Evolutionary conservation across 2,329 filamentous ascomycete genomes (phyloP), one percentile per base, ranked within the genome.

Genomic region (Tolypocladium pustulatum): DNA sequence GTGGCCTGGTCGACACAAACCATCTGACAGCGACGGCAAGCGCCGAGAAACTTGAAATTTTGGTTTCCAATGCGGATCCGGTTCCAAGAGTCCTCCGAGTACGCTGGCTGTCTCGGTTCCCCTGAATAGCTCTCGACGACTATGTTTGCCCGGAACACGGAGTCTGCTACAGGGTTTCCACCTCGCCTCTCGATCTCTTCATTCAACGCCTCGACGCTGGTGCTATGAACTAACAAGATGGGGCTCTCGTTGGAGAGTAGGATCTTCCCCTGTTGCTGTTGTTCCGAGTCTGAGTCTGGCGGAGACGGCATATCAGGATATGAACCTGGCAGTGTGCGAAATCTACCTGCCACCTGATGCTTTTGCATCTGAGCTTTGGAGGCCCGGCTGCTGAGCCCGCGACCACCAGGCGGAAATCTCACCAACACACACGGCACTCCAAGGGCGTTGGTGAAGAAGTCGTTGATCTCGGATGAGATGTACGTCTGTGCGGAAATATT

Each of bases 1-100:
- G 88, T 96, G 54, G 85, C 78, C 71, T 97, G 94, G 67, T 99
- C 87, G 53, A 97, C 84, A 69, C 93, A 97, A 12, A 99, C 88
- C 92, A 99, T 97, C 71, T 96, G 91, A 66, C 94, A 99, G 60
- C 94, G 79, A 61, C 91, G 83, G 67, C 94, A 99, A 3, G 89
- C 83, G 0, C 92, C 93, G 5, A 97, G 75, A 66, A 95, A 83
- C 61, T 88, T 79, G 65, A 90, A 89, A 12, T 74, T 71, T 60
- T 86, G 79, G 2, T 71, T 65, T 1, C 88, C 89, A 59, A 97
- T 88, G 10, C 74, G 78, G 46, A 96, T 66, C 20, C 73, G 78
- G 15, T 76, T 77, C 93, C 93, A 97, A 7, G 75, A 71, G 64
- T 97, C 94, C 73, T 97, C 93, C 0, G 81, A 80, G 70, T 94